phyloP scores from a whole-genome alignment of 306 rosid species.

The Malus sieversii region DNA sequence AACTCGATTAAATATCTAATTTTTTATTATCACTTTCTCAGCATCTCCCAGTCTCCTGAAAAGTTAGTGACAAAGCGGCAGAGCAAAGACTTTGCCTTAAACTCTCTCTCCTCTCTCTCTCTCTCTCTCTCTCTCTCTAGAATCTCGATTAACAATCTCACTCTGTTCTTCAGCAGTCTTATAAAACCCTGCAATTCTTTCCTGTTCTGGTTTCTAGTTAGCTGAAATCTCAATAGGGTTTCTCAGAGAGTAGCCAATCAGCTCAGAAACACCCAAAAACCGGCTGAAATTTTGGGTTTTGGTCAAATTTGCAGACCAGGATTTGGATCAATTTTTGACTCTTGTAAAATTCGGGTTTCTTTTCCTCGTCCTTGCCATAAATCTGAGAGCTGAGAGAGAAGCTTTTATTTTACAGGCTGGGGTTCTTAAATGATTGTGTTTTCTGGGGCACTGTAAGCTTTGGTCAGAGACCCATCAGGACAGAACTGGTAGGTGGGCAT shows the following conservation, averaged over 20 bases:
- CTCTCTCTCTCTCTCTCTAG: slow-evolving; percentile 11
- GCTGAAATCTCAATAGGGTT: slow-evolving; percentile 4
- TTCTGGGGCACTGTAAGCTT: slow-evolving; percentile 40
- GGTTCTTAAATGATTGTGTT: slow-evolving; percentile 38
- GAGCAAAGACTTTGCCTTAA: slow-evolving; percentile 5
- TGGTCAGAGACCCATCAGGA: slow-evolving; percentile 46
- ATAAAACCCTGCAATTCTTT: neutral
- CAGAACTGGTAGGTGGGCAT: slow-evolving; percentile 57
- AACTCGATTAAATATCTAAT: slow-evolving; percentile 6
- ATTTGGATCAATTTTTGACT: slow-evolving; percentile 19
- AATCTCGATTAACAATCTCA: slow-evolving; percentile 11
- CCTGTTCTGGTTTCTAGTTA: neutral
- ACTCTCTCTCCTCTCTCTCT: neutral
- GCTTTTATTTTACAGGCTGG: slow-evolving; percentile 27
- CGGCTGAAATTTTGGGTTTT: neutral
- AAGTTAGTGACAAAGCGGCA: slow-evolving; percentile 26
- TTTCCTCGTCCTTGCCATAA: neutral
- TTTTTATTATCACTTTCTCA: slow-evolving; percentile 20
- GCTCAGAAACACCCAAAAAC: neutral
- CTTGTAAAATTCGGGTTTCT: neutral
- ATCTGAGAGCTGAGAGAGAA: slow-evolving; percentile 9
- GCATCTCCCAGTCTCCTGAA: neutral
- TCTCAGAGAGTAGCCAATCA: neutral
- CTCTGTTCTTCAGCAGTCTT: neutral
- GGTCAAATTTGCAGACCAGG: neutral